Conservation (phyloP, 139 green algal genomes). For the Penium margaritaceum region DNA sequence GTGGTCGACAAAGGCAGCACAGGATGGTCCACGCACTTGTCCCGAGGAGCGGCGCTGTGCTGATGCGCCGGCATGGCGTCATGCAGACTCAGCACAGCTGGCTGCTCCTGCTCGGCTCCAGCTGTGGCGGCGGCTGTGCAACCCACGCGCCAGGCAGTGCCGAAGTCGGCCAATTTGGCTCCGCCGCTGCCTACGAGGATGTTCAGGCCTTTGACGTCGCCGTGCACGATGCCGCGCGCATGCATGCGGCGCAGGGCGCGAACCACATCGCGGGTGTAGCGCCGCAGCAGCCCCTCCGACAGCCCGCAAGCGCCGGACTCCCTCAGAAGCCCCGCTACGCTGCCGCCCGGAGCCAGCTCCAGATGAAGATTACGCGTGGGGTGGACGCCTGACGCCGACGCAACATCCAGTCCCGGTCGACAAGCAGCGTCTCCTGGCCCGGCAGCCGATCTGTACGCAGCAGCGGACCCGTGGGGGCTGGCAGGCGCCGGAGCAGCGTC, state of each 20-base stretch:
- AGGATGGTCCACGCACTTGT: too few species aligned
- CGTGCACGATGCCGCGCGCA: conserved; percentile 29
- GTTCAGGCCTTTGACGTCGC: conserved; percentile 48
- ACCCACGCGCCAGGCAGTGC: conserved; percentile 6
- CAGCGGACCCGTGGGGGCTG: too few species aligned
- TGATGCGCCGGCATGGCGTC: too few species aligned
- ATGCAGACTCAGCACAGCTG: too few species aligned
- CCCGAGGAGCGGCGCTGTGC: too few species aligned
- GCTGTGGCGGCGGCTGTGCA: background rate
- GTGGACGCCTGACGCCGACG: too few species aligned
- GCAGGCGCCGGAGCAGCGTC: too few species aligned
- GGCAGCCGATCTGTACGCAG: too few species aligned
- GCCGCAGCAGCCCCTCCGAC: conserved; percentile 18
- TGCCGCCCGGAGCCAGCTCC: conserved; percentile 19
- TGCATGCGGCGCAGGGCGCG: conserved; percentile 36
- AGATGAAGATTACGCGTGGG: conserved; percentile 33
- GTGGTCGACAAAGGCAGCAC: background rate
- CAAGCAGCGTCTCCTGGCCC: too few species aligned
- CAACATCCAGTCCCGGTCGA: too few species aligned
- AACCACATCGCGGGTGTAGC: conserved; percentile 35
- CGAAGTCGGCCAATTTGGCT: conserved; percentile 64
- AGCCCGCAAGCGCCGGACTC: background rate
- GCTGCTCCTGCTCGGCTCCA: too few species aligned
- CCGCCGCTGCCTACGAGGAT: conserved; percentile 46
- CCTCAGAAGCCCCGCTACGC: conserved; percentile 15